Base-by-base conservation (phyloP, 2,329 filamentous ascomycete species). In the Fusarium sp. region DNA sequence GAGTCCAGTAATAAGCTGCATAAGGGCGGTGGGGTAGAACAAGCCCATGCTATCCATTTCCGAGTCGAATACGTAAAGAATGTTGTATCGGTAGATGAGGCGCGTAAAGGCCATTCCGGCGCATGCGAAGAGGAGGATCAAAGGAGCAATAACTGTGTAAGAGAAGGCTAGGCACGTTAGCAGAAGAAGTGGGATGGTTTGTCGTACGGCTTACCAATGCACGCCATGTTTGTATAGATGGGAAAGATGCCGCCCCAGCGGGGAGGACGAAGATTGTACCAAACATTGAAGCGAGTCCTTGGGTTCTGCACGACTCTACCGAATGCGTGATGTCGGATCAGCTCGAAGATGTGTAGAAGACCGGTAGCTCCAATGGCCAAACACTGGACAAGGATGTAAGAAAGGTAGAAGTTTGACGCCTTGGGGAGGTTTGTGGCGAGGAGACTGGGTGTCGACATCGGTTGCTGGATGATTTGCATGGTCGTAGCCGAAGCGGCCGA, bases 401-500 rank as follows among this genome's bases (percentile, higher is more conserved):
- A 94, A 25, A 98, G 91, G 81, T 98, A 99, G 79, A 98, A 97
- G 83, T 97, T 98, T 68, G 94, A 95, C 0, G 94, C 91, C 62
- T 89, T 91, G 22, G 96, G 96, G 10, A 99, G 86, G 65, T 93
- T 92, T 20, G 86, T 78, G 1, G 94, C 92, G 7, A 97, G 86
- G 42, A 97, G 82, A 1, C 80, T 82, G 0, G 94, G 89, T 11
- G 90, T 88, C 1, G 83, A 82, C 5, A 84, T 80, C 1, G 94
- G 94, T 7, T 94, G 75, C 0, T 90, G 42, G 18, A 90, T 84
- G 52, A 97, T 91, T 25, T 89, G 76, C 29, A 87, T 83, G 4
- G 90, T 86, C 0, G 93, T 90, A 11, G 91, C 88, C 6, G 94
- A 90, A 14, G 95, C 95, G 3, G 94, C 91, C 20, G 94, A 95